These are phyloP conservation scores for Syzygium aqueum DNA, from an alignment of 345 rosid genomes.

Conservation along the genomic window DNA sequence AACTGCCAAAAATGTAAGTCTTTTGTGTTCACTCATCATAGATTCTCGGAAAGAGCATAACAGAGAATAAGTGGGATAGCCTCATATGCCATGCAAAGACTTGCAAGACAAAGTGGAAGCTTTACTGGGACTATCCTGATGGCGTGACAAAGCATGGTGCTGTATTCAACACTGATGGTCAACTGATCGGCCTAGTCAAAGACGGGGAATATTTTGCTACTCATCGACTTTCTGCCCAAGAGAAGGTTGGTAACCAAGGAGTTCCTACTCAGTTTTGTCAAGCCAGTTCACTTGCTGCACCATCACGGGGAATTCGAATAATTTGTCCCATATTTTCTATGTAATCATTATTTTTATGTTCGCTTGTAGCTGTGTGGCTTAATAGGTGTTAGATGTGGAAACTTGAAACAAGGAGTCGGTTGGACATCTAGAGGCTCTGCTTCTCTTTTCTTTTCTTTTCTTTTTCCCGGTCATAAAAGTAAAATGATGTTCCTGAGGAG, in stretches of 20 bases:
- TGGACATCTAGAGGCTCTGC: background rate
- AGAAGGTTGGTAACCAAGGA: background rate
- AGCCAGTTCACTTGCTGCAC: no score
- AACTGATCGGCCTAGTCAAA: background rate
- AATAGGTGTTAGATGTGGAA: background rate
- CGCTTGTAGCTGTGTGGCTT: no score
- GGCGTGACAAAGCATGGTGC: background rate
- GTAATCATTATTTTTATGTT: background rate
- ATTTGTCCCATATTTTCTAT: background rate
- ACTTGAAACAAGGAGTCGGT: background rate
- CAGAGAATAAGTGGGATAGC: background rate
- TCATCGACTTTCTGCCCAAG: background rate
- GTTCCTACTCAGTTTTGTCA: no score
- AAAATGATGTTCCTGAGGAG: background rate
- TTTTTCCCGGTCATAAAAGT: no score
- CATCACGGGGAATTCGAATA: no score
- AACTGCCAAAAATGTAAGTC: background rate
- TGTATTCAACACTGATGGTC: no score
- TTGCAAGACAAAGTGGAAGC: background rate
- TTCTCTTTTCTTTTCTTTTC: no score
- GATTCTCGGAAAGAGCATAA: background rate
- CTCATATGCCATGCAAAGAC: background rate
- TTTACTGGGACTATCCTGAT: background rate
- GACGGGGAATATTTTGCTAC: background rate
- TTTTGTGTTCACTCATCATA: background rate